Base-by-base conservation (phyloP, 192 early-diverging fungal species). In the Coemansia sp. region DNA sequence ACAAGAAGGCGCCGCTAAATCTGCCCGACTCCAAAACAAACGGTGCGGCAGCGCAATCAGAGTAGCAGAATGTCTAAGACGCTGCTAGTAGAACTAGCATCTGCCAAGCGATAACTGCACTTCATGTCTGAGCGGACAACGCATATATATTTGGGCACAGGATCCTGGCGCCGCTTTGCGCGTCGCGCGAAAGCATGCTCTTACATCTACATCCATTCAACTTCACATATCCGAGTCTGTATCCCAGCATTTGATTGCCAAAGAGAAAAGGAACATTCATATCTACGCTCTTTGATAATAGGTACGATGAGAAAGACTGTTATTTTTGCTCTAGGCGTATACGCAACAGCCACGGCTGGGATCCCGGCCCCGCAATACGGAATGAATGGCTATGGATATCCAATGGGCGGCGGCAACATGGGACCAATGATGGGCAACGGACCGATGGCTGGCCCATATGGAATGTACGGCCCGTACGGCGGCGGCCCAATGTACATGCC, bases 311-410 rank as follows among this genome's bases (percentile, higher is more conserved):
- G 38, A 26, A 35, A 10, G 12, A 59, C 35, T 11, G 35, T 68
- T 15, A 14, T 67, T 14, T 49, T 41, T 23, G 72, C 62, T 5
- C 21, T 73, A 7, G n/a, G 57, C 36, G 58, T 41, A 10, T 35
- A 52, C 39, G 49, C 65, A 46, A 39, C 57, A 41, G 24, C 62
- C 51, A 66, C 38, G 5, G 51, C 51, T 33, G 69, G 65, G 24
- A 52, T 71, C 10, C 73, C 73, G 18, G 34, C 39, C 14, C 72
- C 77, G 16, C 72, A 80, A 43, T 74, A 71, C 41, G 77, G 65
- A 14, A 68, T 69, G 21, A 68, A 71, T n/a, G 72, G 62, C 43
- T 63, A 64, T 58, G 67, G 67, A 4, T 75, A 69, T 33, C 69
- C 69, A 36, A 71, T 71, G 69, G 24, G 63, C 41, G 68, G 69